A percentile compares a stretch with the other conserved stretches of the same genome.
These are phyloP conservation scores for Piper longum DNA, from an alignment of 164 flowering plant species.

Conservation along the genomic window DNA sequence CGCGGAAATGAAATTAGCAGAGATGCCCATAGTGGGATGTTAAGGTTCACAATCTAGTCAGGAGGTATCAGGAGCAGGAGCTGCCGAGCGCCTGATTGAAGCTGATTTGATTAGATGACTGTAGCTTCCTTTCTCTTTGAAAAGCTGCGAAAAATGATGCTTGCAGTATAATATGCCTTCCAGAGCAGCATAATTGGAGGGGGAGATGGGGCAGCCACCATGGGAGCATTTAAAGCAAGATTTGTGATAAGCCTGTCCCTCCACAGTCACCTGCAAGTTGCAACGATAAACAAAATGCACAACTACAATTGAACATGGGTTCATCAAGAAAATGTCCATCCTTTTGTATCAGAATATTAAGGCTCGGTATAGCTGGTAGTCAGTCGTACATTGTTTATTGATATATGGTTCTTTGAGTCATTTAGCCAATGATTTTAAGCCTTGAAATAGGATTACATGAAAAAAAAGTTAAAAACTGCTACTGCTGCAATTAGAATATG, in stretches of 20 bases:
- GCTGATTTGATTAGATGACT: conserved; percentile 84
- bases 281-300: neutral
- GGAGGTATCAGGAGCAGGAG: conserved; percentile 33
- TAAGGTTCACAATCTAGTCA: neutral
- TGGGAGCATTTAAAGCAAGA: conserved; percentile 95
- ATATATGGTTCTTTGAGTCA: too few relatives aligned
- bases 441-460: too few relatives aligned
- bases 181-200: conserved; percentile 92
- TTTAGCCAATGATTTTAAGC: too few relatives aligned
- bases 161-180: conserved; percentile 93
- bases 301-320: neutral
- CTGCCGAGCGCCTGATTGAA: conserved; percentile 50
- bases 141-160: conserved; percentile 95
- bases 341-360: too few relatives aligned
- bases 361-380: too few relatives aligned
- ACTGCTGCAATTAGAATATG: too few relatives aligned
- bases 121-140: conserved; percentile 97
- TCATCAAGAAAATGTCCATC: neutral
- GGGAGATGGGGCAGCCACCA: conserved; percentile 79
- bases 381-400: too few relatives aligned
- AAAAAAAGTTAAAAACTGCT: too few relatives aligned
- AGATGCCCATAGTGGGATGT: neutral
- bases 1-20: too few relatives aligned
- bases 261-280: conserved; percentile 71
- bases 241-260: conserved; percentile 76